These are phyloP conservation scores for Xenosphaeropsis pyriputrescens DNA, from an alignment of 2,329 filamentous ascomycete genomes.

Conservation along the genomic window DNA sequence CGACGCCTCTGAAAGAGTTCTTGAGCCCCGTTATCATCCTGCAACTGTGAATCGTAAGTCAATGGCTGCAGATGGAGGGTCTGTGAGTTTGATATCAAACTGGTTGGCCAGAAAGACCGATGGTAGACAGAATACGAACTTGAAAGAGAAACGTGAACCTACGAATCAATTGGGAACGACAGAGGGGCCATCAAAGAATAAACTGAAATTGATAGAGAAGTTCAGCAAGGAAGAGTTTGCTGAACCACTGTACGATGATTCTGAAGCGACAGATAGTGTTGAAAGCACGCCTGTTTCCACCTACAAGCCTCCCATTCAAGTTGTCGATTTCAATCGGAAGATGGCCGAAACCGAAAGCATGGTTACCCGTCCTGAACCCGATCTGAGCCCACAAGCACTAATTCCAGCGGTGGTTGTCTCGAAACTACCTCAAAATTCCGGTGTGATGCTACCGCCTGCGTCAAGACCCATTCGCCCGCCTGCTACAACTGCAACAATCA, in stretches of 20 bases:
- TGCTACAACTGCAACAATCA: slow-evolving; percentile 17
- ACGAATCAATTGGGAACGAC: not conserved
- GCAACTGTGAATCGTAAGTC: slow-evolving; percentile 8
- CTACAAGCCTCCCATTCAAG: slow-evolving; percentile 7
- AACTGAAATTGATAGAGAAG: slow-evolving; percentile 11
- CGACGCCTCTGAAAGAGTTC: slow-evolving; percentile 4
- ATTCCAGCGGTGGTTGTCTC: not conserved
- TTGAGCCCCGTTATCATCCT: slow-evolving; percentile 2
- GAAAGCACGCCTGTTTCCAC: slow-evolving; percentile 6
- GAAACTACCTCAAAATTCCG: slow-evolving; percentile 9
- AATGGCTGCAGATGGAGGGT: slow-evolving; percentile 10
- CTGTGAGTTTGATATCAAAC: slow-evolving; percentile 25
- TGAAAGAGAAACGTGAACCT: slow-evolving; percentile 1
- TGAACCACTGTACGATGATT: slow-evolving; percentile 3
- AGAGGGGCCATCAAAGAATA: slow-evolving; percentile 11
- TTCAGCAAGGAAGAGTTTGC: slow-evolving; percentile 8
- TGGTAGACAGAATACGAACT: slow-evolving; percentile 4
- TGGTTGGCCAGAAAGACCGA: slow-evolving; percentile 25
- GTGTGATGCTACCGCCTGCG: slow-evolving; percentile 10
- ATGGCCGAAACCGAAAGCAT: no score
- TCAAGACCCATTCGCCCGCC: slow-evolving; percentile 8
- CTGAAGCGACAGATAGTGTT: slow-evolving; percentile 9
- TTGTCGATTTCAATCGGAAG: slow-evolving; percentile 14
- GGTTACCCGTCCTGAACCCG: no score
- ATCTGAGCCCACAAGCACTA: not conserved